phyloP scores from a whole-genome alignment of 306 rosid genomes.

The Senna tora region DNA sequence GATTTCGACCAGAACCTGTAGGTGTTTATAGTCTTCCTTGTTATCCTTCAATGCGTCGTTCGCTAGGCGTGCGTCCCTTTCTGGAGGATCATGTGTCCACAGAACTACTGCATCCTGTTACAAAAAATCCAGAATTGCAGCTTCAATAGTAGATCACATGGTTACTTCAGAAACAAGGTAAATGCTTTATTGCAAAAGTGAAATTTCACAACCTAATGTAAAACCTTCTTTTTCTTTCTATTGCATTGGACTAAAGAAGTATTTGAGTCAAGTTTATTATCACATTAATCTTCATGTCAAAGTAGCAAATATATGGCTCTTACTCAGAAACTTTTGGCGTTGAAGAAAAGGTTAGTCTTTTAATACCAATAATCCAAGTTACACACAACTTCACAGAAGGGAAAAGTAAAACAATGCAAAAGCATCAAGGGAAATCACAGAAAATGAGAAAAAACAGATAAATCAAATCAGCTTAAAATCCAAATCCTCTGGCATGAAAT shows the following conservation, averaged over 20 bases:
- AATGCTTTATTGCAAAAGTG: not conserved
- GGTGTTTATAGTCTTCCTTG: constrained; percentile 52
- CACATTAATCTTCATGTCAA: not conserved
- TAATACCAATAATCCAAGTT: not conserved
- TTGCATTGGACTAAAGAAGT: not conserved
- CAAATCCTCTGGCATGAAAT: constrained; percentile 13
- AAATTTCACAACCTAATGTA: constrained; percentile 2
- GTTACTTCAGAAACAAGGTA: not conserved
- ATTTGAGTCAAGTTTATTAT: constrained; percentile 17
- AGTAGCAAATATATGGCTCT: not conserved
- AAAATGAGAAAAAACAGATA: constrained; percentile 4
- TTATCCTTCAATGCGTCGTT: constrained; percentile 54
- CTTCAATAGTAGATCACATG: not conserved
- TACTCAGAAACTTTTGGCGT: not conserved
- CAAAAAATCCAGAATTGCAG: constrained; percentile 13
- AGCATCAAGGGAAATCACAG: not conserved
- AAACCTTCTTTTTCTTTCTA: not conserved
- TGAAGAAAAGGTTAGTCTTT: not conserved
- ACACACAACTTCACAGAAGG: not conserved
- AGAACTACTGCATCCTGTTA: constrained; percentile 76
- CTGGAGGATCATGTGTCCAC: constrained; percentile 78
- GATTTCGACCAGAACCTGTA: constrained; percentile 75
- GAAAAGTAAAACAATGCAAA: not conserved
- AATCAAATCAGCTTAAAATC: not conserved
- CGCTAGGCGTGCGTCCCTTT: constrained; percentile 83